Evolutionary conservation across 2,329 filamentous ascomycete species (phyloP).

Genomic region (Diaporthe ilicicola): DNA sequence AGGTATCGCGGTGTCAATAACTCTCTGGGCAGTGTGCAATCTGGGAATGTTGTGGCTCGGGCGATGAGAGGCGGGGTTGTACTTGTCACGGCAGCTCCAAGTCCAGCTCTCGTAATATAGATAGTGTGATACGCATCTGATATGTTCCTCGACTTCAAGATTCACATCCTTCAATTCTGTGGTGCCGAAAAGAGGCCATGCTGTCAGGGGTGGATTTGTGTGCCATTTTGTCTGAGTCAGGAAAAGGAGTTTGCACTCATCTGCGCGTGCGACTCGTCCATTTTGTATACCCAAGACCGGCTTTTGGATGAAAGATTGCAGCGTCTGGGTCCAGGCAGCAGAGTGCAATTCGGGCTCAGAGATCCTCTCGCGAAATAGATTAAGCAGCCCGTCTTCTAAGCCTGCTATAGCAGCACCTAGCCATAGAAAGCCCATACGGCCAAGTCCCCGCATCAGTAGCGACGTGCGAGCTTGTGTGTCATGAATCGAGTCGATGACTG

Average conservation of each 20-base stretch:
- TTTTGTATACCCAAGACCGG: not conserved
- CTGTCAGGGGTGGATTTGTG: not conserved
- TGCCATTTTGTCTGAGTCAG: not conserved
- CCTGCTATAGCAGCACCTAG: not conserved
- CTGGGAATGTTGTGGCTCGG: not conserved
- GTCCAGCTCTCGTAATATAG: not conserved
- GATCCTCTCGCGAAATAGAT: not conserved
- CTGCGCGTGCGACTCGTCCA: not conserved
- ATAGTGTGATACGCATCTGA: not conserved
- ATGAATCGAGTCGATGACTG: not conserved
- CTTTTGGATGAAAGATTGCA: not conserved
- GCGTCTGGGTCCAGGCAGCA: not conserved
- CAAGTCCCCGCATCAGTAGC: not conserved
- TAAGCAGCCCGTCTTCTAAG: not conserved
- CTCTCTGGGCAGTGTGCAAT: not conserved
- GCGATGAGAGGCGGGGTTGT: not conserved
- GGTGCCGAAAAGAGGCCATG: not conserved
- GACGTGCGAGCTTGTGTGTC: not conserved
- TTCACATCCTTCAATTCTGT: not conserved
- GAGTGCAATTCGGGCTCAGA: not conserved
- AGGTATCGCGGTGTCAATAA: not conserved
- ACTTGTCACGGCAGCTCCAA: not conserved
- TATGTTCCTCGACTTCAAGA: not conserved
- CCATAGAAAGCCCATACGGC: not conserved
- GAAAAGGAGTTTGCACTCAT: conserved; percentile 6